These are phyloP conservation scores for Globisporangium polare DNA, from an alignment of 352 stramenopile genomes.

Conservation along the genomic window DNA sequence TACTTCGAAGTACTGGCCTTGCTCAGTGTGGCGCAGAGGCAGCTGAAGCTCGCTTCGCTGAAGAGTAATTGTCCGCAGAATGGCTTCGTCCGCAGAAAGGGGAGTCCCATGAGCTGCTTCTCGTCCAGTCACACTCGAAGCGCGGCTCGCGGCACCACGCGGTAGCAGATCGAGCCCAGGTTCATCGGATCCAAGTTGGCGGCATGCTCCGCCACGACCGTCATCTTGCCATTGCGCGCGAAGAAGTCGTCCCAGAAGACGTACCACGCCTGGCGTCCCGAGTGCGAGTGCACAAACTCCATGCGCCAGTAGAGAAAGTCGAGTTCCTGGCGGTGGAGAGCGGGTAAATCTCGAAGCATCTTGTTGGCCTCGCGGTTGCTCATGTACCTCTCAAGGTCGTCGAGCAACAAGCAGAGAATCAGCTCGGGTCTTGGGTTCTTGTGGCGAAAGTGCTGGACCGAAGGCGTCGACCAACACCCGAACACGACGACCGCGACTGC, in stretches of 20 bases:
- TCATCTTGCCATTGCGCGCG: constrained; percentile 34
- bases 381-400: constrained; percentile 25
- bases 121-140: constrained; percentile 25
- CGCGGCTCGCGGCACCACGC: constrained; percentile 26
- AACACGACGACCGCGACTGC: constrained; percentile 23
- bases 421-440: constrained; percentile 17
- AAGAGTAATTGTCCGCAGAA: not conserved
- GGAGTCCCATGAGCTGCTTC: not conserved
- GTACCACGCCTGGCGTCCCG: constrained; percentile 25
- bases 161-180: constrained; percentile 31
- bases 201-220: constrained; percentile 15
- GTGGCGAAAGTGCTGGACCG: constrained; percentile 13
- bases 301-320: constrained; percentile 34
- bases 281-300: constrained; percentile 30
- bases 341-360: constrained; percentile 13
- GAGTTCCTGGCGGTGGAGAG: constrained; percentile 20
- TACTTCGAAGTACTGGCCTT: not conserved
- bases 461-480: constrained; percentile 40
- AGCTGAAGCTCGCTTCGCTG: constrained; percentile 1
- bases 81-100: not conserved
- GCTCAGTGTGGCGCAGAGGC: constrained; percentile 1
- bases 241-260: constrained; percentile 50
- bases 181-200: constrained; percentile 22
- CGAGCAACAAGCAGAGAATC: constrained; percentile 27
- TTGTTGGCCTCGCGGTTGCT: constrained; percentile 24